Conservation (phyloP, 495 filamentous ascomycete species). For the Penicillium odoratum region DNA sequence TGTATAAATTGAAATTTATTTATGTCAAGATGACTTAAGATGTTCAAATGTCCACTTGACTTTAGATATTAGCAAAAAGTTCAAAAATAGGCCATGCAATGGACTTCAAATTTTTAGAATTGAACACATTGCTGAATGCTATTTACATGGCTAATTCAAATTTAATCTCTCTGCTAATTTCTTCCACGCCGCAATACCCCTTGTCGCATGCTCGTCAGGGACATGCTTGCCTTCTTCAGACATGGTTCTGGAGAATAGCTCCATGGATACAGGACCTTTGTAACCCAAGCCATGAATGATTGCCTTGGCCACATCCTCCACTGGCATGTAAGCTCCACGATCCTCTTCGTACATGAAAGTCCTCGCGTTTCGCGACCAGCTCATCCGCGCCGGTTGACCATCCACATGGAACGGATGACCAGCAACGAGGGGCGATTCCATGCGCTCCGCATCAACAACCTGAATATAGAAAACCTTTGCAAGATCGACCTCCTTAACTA, state of each 20-base stretch:
- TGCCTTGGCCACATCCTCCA: constrained; percentile 34
- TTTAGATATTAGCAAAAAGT: no score
- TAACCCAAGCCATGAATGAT: constrained; percentile 62
- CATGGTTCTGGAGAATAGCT: constrained; percentile 64
- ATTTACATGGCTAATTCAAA: constrained; percentile 3
- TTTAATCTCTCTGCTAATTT: constrained; percentile 28
- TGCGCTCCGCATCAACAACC: constrained; percentile 66
- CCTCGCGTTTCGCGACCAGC: constrained; percentile 72
- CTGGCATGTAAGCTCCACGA: constrained; percentile 65
- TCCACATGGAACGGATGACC: constrained; percentile 63
- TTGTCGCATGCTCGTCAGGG: constrained; percentile 58
- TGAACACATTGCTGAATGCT: not conserved
- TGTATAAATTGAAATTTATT: constrained; percentile 20
- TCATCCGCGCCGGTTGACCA: constrained; percentile 66
- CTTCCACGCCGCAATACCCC: constrained; percentile 59
- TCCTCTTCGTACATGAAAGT: constrained; percentile 67
- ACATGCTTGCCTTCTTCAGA: constrained; percentile 49
- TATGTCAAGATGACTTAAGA: not conserved
- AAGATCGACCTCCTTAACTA: constrained; percentile 55
- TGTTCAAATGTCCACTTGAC: no score
- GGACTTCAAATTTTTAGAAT: no score
- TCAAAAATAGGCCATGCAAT: no score
- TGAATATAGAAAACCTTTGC: constrained; percentile 72
- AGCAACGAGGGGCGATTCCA: constrained; percentile 52
- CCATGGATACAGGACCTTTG: constrained; percentile 68